Conservation (phyloP, 1,284 basidiomycete genomes). For the Heterobasidion annosum region DNA sequence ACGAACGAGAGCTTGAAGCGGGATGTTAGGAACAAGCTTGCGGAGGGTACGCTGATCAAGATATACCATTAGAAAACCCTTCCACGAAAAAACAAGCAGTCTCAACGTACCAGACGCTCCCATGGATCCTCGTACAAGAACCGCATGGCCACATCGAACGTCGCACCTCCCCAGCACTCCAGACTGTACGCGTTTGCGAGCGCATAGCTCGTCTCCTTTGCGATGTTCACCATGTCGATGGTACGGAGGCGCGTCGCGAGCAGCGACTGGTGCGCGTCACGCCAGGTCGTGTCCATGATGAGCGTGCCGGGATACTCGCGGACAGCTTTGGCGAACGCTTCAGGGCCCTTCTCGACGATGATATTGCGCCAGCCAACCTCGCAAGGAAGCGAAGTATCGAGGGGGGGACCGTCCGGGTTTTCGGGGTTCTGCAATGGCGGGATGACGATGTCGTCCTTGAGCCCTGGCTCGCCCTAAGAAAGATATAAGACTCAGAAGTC, state of each 20-base stretch:
- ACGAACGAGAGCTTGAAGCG: constrained; percentile 96
- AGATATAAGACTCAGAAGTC: constrained; percentile 1
- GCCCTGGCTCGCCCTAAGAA: constrained; percentile 78
- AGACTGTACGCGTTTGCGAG: constrained; percentile 94
- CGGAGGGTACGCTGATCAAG: constrained; percentile 72
- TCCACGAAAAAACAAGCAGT: neutral
- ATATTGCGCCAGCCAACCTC: constrained; percentile 96
- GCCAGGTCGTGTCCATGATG: constrained; percentile 99
- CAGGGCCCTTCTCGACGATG: constrained; percentile 96
- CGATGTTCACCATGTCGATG: constrained; percentile 97
- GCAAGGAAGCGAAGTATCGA: constrained; percentile 83
- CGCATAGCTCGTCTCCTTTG: constrained; percentile 94
- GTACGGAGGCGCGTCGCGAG: constrained; percentile 96
- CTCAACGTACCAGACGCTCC: constrained; percentile 76
- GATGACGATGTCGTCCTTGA: constrained; percentile 84
- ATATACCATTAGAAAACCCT: neutral
- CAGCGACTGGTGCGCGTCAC: constrained; percentile 97
- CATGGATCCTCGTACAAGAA: constrained; percentile 99
- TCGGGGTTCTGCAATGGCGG: constrained; percentile 78
- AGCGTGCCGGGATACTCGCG: constrained; percentile 92
- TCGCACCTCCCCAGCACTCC: constrained; percentile 99
- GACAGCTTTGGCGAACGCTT: constrained; percentile 97
- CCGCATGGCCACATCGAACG: constrained; percentile 99
- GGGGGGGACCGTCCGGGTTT: constrained; percentile 56
- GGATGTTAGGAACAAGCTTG: constrained; percentile 97